Base-by-base conservation (phyloP, 441 rosid species). In the Aquilaria agallochum region DNA sequence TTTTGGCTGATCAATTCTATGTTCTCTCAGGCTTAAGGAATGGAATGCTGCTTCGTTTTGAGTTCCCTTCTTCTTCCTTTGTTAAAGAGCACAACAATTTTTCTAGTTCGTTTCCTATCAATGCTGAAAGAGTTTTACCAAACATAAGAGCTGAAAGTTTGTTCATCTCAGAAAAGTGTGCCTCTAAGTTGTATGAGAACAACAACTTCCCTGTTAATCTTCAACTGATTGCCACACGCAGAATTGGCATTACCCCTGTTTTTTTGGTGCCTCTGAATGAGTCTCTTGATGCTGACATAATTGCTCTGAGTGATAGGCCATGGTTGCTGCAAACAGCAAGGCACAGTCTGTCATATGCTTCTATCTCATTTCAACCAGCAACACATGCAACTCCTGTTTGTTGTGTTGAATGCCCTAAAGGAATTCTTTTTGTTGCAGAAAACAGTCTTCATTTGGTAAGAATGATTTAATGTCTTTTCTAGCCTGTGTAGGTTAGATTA, bases 11-110 rank as follows among this genome's bases (percentile, higher is more conserved):
- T 74, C 95, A 82, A 58, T 68, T 78, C 57, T 95, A 92, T 75
- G 85, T 92, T 65, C 93, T 95, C 66, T 78, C 87, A 61, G 97
- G 99, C 60, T 80, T 95, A 78, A 92, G 99, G 81, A 95, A 95
- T 72, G 99, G 99, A 62, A 95, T 95, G 99, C 84, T 95, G 50
- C 96, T 95, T 61, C 93, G 97, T 45, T 92, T 92, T 84, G 98
- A 95, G 79, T 90, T 95, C 96, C 95, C 97, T 62, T 67, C 84
- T 67, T 59, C 72, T n/a, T 73, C 68, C 50, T 53, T 76, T 56
- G 58, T 71, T 68, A 67, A 71, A 60, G 72, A 85, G 67, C 62
- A 78, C 34, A 85, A 69, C 59, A 67, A 64, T 60, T 50, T 77
- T 69, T 31, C 65, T 66, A 67, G 68, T 74, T 68, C 77, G 52